phyloP scores from a whole-genome alignment of 208 protist genomes.

The Trypanosoma melophagium region DNA sequence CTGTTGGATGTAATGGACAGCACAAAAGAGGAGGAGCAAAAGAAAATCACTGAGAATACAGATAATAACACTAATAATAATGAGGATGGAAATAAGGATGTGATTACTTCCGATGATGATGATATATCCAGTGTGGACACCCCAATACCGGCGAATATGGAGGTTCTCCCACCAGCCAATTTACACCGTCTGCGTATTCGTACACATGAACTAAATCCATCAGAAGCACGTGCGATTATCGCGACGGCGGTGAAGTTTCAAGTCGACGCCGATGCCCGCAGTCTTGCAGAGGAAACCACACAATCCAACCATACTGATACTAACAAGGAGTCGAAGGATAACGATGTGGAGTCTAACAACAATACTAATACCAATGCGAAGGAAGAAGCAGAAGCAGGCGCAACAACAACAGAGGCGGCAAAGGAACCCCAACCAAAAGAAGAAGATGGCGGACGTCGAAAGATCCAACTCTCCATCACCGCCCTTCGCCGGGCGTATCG shows the following conservation, averaged over 20 bases:
- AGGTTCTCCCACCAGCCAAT: slow-evolving; percentile 48
- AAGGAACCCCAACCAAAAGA: background rate
- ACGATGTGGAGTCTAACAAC: too few relatives aligned
- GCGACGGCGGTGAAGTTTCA: slow-evolving; percentile 40
- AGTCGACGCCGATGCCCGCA: slow-evolving; percentile 28
- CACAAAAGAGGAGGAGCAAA: background rate
- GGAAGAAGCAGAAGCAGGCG: background rate
- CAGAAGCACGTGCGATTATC: slow-evolving; percentile 58
- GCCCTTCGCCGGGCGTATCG: slow-evolving; percentile 50
- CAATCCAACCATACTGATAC: too few relatives aligned
- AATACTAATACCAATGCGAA: background rate
- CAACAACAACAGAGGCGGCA: background rate
- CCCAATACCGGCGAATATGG: slow-evolving; percentile 5
- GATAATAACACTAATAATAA: background rate
- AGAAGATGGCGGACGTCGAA: background rate
- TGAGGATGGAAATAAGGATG: background rate
- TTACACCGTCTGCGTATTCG: slow-evolving; percentile 73
- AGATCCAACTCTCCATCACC: slow-evolving; percentile 26
- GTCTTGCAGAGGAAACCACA: slow-evolving; percentile 1
- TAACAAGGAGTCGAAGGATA: too few relatives aligned
- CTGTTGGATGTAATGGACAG: slow-evolving; percentile 53
- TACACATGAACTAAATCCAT: slow-evolving; percentile 39
- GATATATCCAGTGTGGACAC: background rate
- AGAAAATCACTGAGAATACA: background rate
- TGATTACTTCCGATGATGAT: background rate